These are phyloP conservation scores for Fusarium sp. DNA, from an alignment of 2,329 filamentous ascomycete genomes.

Conservation along the genomic window DNA sequence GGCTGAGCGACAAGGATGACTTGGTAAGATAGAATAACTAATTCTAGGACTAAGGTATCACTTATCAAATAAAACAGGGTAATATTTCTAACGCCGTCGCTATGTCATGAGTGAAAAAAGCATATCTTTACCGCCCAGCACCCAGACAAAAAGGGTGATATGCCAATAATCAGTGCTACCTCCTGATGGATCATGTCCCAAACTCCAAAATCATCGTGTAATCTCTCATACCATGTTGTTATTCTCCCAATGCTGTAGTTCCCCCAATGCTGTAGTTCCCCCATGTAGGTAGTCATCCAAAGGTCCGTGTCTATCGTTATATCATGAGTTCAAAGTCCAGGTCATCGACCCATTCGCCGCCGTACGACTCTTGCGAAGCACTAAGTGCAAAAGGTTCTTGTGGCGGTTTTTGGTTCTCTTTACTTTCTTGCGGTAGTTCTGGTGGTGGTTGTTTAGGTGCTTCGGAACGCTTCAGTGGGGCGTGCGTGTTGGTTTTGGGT, in stretches of 20 bases:
- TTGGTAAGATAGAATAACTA: not conserved
- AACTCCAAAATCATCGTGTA: constrained; percentile 12
- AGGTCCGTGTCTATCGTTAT: constrained; percentile 26
- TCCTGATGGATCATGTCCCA: not conserved
- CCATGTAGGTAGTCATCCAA: constrained; percentile 4
- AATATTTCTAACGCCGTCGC: constrained; percentile 30
- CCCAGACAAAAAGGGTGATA: not conserved
- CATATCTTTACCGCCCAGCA: constrained; percentile 8
- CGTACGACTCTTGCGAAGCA: constrained; percentile 53
- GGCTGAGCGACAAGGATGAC: not conserved
- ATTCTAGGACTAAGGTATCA: not conserved
- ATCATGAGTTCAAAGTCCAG: constrained; percentile 48
- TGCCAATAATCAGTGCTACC: not conserved
- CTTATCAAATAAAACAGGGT: constrained; percentile 2
- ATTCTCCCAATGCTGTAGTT: not conserved
- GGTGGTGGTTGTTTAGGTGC: not conserved
- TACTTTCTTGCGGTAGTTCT: not conserved
- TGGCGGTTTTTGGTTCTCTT: constrained; percentile 43
- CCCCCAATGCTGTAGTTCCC: not conserved
- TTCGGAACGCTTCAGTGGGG: not conserved
- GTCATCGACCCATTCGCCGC: constrained; percentile 54
- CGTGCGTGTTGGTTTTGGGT: not conserved
- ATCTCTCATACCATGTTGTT: not conserved
- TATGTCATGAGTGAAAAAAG: constrained; percentile 18
- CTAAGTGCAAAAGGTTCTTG: constrained; percentile 15